Percentiles rank a stretch among this genome's conserved stretches.
phyloP scores from a whole-genome alignment of 2,329 filamentous ascomycete species.

The Teratosphaeria epicoccoides region DNA sequence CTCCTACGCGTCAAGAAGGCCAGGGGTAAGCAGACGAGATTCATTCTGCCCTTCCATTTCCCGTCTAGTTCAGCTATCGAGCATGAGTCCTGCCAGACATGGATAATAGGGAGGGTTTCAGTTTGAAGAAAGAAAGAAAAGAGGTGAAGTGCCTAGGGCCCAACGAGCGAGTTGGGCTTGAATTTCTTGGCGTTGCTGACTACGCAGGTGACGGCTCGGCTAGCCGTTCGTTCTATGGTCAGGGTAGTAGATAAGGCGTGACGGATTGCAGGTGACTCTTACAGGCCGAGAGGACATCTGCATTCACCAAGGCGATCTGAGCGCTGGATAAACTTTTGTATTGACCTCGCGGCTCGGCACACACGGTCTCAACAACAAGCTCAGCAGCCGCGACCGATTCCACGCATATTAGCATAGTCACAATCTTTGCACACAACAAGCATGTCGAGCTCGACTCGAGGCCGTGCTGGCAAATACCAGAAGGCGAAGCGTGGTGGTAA shows the following conservation, averaged over 20 bases:
- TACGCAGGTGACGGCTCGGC: not conserved
- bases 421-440: not conserved
- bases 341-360: not conserved
- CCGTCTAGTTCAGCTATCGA: conserved; percentile 53
- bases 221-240: no score
- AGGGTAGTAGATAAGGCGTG: not conserved
- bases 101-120: conserved; percentile 52
- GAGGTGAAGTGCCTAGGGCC: conserved; percentile 14
- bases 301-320: not conserved
- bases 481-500: conserved; percentile 87
- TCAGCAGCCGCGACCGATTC: not conserved
- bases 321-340: not conserved
- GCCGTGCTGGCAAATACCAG: conserved; percentile 85
- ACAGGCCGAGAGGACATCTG: not conserved
- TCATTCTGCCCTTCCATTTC: conserved; percentile 57
- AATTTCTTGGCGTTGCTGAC: not conserved
- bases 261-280: not conserved
- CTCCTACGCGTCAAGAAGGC: conserved; percentile 34
- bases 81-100: conserved; percentile 43
- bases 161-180: conserved; percentile 8
- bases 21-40: conserved; percentile 50
- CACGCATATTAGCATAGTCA: not conserved
- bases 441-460: conserved; percentile 46
- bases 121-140: conserved; percentile 30
- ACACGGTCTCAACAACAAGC: not conserved